Evolutionary conservation across 352 stramenopile genomes (phyloP).

Genomic region (Elongisporangium prolatum): DNA sequence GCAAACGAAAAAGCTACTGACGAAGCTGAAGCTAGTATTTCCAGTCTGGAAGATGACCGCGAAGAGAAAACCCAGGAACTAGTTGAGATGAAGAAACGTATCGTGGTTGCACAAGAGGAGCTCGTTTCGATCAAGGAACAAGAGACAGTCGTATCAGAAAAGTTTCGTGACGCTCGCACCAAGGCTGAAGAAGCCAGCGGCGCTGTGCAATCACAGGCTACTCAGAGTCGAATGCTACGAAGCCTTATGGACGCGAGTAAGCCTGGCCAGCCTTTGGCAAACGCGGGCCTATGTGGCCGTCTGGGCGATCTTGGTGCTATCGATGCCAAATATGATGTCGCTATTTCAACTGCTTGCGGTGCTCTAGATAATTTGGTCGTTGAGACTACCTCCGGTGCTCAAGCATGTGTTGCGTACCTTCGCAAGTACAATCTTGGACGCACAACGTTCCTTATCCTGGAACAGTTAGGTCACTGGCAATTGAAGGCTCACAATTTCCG

Average conservation of each 20-base stretch:
- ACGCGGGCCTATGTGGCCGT: constrained; percentile 92
- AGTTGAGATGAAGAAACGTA: constrained; percentile 55
- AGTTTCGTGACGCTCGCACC: constrained; percentile 59
- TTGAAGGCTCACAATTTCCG: constrained; percentile 67
- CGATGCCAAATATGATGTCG: constrained; percentile 95
- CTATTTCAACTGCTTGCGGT: constrained; percentile 96
- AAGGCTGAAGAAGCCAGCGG: constrained; percentile 78
- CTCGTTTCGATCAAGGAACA: constrained; percentile 55
- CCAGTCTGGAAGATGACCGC: constrained; percentile 64
- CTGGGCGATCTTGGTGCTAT: constrained; percentile 97
- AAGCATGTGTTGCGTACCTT: constrained; percentile 95
- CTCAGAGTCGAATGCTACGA: constrained; percentile 76
- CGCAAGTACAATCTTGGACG: constrained; percentile 94
- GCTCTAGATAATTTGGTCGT: constrained; percentile 98
- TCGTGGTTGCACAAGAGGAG: constrained; percentile 79
- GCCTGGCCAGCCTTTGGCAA: constrained; percentile 86
- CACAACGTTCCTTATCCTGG: constrained; percentile 97
- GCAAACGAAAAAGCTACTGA: constrained; percentile 48
- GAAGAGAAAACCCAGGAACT: constrained; percentile 49
- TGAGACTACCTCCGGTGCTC: constrained; percentile 92
- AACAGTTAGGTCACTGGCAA: constrained; percentile 91
- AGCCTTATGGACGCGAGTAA: constrained; percentile 90
- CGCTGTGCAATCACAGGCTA: constrained; percentile 63
- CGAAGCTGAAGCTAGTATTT: constrained; percentile 48
- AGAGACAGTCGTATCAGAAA: constrained; percentile 43